Evolutionary conservation across 768 basidiomycete genomes (phyloP).

Genomic region (Mrakia hoshinonis): DNA sequence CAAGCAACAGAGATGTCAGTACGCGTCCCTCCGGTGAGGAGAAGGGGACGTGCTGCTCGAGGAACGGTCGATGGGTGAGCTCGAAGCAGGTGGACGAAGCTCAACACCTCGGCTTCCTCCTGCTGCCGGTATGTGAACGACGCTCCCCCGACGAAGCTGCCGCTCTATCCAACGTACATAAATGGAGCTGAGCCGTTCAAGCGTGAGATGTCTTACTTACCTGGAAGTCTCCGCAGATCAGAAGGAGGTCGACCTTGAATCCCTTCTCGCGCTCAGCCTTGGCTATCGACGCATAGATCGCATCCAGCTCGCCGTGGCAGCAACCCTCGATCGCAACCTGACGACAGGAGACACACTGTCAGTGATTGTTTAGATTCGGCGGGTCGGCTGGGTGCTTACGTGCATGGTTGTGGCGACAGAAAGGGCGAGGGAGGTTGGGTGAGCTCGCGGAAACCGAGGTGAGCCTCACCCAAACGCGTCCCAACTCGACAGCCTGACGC

Average conservation of each 20-base stretch:
- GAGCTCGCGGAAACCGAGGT: too few relatives aligned
- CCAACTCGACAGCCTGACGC: too few relatives aligned
- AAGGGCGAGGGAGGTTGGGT: too few relatives aligned
- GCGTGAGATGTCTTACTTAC: constrained; percentile 27
- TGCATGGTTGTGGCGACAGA: too few relatives aligned
- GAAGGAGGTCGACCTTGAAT: constrained; percentile 69
- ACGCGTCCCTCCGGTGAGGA: too few relatives aligned
- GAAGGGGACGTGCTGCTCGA: background rate
- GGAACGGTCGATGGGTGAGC: background rate
- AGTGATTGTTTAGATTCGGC: background rate
- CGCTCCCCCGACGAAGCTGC: too few relatives aligned
- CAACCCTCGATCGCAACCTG: constrained; percentile 89
- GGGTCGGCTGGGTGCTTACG: background rate
- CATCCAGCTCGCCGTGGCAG: constrained; percentile 86
- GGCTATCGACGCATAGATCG: constrained; percentile 66
- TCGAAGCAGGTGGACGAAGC: background rate
- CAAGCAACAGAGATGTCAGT: background rate
- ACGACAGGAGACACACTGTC: background rate
- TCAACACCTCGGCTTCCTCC: too few relatives aligned
- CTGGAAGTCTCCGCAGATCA: constrained; percentile 90
- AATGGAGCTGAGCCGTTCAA: background rate
- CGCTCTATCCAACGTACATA: background rate
- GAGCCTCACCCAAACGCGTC: too few relatives aligned
- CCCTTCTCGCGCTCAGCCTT: constrained; percentile 54
- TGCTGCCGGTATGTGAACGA: background rate